Percentiles rank a stretch among this genome's conserved stretches.
These are phyloP conservation scores for Uronychia binucleata DNA, from an alignment of 73 alveolate species.

Conservation along the genomic window DNA sequence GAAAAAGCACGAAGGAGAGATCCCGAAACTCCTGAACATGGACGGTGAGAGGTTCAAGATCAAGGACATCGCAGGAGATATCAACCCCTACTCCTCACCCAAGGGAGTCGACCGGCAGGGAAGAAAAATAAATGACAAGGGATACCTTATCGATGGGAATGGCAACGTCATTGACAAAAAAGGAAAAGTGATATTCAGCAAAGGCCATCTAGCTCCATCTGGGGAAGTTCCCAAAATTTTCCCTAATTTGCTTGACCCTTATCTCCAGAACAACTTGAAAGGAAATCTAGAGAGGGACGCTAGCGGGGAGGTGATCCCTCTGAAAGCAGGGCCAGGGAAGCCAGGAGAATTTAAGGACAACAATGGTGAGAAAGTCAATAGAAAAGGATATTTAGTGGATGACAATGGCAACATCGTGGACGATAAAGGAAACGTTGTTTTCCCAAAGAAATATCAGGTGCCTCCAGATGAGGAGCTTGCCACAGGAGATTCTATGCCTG, in stretches of 20 bases:
- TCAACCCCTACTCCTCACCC: neutral
- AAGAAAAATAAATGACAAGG: neutral
- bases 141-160: neutral
- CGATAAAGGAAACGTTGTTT: neutral
- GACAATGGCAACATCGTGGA: neutral
- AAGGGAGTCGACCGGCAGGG: neutral
- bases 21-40: neutral
- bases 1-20: neutral
- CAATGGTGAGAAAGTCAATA: neutral
- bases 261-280: neutral
- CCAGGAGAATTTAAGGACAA: neutral
- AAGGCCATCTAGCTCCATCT: neutral
- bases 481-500: neutral
- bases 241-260: neutral
- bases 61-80: neutral
- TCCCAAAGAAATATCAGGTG: neutral
- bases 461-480: neutral
- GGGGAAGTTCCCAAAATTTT: slow-evolving; percentile 4
- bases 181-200: neutral
- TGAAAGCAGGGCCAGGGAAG: neutral
- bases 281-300: neutral
- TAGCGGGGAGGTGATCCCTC: neutral
- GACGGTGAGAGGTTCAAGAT: neutral
- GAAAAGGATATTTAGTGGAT: neutral
- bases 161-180: slow-evolving; percentile 1